Evolutionary conservation across 75 land plant genomes (phyloP).

Genomic region (Ceratopteris richardii): DNA sequence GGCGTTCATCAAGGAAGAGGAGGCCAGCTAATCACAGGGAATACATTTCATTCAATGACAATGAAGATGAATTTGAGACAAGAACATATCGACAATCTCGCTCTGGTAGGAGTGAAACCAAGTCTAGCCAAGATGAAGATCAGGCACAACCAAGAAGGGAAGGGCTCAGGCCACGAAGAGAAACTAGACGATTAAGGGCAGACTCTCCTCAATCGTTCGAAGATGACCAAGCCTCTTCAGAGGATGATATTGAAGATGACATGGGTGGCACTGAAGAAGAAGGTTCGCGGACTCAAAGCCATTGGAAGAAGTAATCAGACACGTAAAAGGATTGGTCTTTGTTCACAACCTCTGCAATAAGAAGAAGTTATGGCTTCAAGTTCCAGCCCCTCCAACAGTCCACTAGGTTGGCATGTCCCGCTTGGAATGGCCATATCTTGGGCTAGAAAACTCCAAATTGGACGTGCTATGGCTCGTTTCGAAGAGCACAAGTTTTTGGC

Average conservation of each 20-base stretch:
- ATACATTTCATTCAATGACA: constrained; percentile 64
- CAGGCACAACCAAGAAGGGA: constrained; percentile 63
- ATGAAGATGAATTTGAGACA: constrained; percentile 60
- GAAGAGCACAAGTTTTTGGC: too few species aligned
- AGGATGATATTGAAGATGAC: constrained; percentile 54
- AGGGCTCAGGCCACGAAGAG: constrained; percentile 77
- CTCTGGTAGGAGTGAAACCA: constrained; percentile 16
- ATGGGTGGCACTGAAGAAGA: constrained; percentile 35
- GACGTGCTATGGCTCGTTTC: too few species aligned
- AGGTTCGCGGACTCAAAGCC: too few species aligned
- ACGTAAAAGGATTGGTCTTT: too few species aligned
- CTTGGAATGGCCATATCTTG: too few species aligned
- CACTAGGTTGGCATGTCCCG: too few species aligned
- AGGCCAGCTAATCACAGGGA: constrained; percentile 52
- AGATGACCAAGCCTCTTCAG: constrained; percentile 41
- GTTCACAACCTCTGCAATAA: too few species aligned
- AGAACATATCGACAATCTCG: constrained; percentile 34
- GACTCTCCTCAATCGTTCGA: constrained; percentile 50
- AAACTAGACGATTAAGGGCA: constrained; percentile 25
- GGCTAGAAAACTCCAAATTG: too few species aligned
- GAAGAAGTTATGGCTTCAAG: too few species aligned
- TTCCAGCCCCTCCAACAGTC: too few species aligned
- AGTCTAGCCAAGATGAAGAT: constrained; percentile 46
- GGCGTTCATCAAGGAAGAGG: constrained; percentile 91
- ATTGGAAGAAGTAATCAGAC: too few species aligned